Evolutionary conservation across 768 basidiomycete species (phyloP).

Genomic region (Leccinellum luteum): DNA sequence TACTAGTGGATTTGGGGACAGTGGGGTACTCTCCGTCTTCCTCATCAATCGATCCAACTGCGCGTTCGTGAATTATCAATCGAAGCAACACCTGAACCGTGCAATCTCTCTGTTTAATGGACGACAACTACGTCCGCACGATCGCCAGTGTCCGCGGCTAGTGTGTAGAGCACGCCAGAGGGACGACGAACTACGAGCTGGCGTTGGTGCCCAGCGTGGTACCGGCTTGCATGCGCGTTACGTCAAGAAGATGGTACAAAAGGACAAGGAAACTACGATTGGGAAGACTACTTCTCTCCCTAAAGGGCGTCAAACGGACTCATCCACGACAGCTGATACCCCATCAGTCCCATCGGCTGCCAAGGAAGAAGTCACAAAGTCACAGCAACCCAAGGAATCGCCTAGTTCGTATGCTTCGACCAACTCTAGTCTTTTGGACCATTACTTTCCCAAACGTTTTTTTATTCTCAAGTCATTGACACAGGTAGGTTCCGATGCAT

Average conservation of each 20-base stretch:
- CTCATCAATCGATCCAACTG: conserved; percentile 94
- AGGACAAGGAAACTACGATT: conserved; percentile 24
- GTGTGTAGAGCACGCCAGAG: conserved; percentile 79
- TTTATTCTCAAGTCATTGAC: conserved; percentile 91
- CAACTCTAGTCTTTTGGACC: conserved; percentile 72
- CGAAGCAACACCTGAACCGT: conserved; percentile 53
- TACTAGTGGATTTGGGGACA: conserved; percentile 8
- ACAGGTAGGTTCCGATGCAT: conserved; percentile 46
- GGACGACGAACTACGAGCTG: conserved; percentile 85
- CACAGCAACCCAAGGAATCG: conserved; percentile 30
- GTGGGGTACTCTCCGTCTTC: conserved; percentile 82
- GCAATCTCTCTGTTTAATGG: conserved; percentile 79
- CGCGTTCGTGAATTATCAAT: conserved; percentile 88
- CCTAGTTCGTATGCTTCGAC: conserved; percentile 76
- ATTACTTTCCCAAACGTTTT: conserved; percentile 82
- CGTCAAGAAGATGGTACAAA: conserved; percentile 61
- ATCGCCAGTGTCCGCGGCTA: conserved; percentile 70
- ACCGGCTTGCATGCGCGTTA: conserved; percentile 81
- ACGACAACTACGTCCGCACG: conserved; percentile 60
- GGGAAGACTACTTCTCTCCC: not conserved
- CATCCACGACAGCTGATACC: not conserved
- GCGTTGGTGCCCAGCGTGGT: conserved; percentile 89
- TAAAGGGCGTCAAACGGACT: not conserved
- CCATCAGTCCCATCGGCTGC: conserved; percentile 30
- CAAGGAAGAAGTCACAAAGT: conserved; percentile 34